Percentiles rank a stretch among this genome's conserved stretches.
Conservation (phyloP, 1,284 basidiomycete species). For the Trametes sp. region DNA sequence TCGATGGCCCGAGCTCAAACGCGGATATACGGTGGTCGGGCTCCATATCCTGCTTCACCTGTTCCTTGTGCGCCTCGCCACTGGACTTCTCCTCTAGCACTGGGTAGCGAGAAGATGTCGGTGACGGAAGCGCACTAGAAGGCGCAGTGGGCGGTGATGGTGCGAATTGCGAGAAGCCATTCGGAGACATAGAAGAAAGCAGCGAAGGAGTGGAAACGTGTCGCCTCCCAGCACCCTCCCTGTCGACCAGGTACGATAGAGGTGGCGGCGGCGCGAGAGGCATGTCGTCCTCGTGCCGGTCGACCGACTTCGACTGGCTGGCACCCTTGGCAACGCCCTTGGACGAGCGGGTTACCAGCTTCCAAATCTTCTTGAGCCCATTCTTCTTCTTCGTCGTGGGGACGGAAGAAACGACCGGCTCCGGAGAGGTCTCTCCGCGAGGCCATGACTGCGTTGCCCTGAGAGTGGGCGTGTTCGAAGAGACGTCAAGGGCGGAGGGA, state of each 20-base stretch:
- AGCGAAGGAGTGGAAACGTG: conserved; percentile 75
- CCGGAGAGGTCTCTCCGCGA: conserved; percentile 38
- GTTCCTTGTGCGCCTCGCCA: conserved; percentile 52
- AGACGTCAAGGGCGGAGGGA: conserved; percentile 34
- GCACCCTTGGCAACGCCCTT: conserved; percentile 48
- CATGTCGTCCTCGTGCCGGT: conserved; percentile 66
- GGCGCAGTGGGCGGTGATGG: conserved; percentile 76
- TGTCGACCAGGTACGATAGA: conserved; percentile 81
- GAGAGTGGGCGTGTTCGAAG: conserved; percentile 47
- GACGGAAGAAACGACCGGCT: conserved; percentile 42
- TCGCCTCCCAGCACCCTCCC: conserved; percentile 58
- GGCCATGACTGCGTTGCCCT: conserved; percentile 66
- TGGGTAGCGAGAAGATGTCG: conserved; percentile 70
- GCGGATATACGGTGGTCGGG: conserved; percentile 35
- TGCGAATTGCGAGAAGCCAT: conserved; percentile 58
- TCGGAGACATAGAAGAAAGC: conserved; percentile 64
- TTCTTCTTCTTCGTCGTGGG: conserved; percentile 75
- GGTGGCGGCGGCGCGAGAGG: conserved; percentile 88
- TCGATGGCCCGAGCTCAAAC: conserved; percentile 29
- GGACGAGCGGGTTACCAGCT: conserved; percentile 69
- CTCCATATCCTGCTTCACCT: conserved; percentile 32
- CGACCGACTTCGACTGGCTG: conserved; percentile 49
- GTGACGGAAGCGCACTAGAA: conserved; percentile 76
- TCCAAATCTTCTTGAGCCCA: conserved; percentile 85
- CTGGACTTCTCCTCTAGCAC: conserved; percentile 57